These are phyloP conservation scores for Buddleja alternifolia DNA, from an alignment of 257 asterid species.

Conservation along the genomic window DNA sequence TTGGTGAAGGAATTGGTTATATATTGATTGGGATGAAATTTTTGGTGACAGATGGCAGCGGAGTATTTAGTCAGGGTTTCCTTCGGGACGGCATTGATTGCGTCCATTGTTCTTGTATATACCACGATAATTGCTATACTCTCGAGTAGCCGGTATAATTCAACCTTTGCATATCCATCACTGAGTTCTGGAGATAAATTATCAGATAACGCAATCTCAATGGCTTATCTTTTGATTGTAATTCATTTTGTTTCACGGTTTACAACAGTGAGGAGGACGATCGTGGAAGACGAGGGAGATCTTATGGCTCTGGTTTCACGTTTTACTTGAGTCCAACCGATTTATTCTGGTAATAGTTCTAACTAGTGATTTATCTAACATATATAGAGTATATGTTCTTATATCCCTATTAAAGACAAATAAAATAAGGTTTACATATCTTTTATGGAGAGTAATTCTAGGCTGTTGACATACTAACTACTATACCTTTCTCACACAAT, in stretches of 20 bases:
- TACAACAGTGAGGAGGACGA: constrained; percentile 72
- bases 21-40: constrained; percentile 28
- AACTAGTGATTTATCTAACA: constrained; percentile 18
- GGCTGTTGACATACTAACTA: constrained; percentile 7
- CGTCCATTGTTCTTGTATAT: constrained; percentile 86
- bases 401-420: too few species aligned
- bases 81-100: constrained; percentile 93
- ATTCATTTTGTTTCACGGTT: constrained; percentile 21
- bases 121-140: constrained; percentile 78
- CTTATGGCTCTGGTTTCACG: constrained; percentile 60
- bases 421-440: constrained; percentile 6
- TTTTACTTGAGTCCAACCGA: constrained; percentile 71
- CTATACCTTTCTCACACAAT: background rate
- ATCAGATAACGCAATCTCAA: background rate
- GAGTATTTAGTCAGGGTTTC: constrained; percentile 92
- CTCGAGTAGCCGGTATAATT: constrained; percentile 77
- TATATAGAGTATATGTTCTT: constrained; percentile 12
- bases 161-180: constrained; percentile 19
- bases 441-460: background rate
- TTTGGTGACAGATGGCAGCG: constrained; percentile 69
- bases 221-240: constrained; percentile 3
- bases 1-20: constrained; percentile 38
- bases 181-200: constrained; percentile 18
- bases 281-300: constrained; percentile 89
- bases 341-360: constrained; percentile 74